Evolutionary conservation across 352 stramenopile genomes (phyloP).

Genomic region (Nothophytophthora sp.): DNA sequence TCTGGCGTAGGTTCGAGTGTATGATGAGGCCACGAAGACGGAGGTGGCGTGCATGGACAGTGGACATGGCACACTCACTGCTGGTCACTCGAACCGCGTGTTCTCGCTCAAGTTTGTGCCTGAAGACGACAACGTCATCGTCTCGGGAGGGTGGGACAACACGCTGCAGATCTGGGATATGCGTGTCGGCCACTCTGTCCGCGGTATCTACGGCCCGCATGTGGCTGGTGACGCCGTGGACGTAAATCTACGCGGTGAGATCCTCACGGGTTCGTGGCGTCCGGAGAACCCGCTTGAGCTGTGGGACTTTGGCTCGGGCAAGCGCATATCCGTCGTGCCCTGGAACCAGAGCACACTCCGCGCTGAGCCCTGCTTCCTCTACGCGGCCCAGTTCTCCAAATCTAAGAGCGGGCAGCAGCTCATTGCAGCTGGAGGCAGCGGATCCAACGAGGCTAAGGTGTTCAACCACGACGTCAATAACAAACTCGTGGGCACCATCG

Average conservation of each 20-base stretch:
- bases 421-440: slow-evolving; percentile 85
- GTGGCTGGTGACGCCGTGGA: slow-evolving; percentile 81
- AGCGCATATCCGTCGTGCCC: slow-evolving; percentile 69
- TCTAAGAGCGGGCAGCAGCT: slow-evolving; percentile 54
- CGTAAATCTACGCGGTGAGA: slow-evolving; percentile 71
- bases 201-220: slow-evolving; percentile 91
- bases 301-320: slow-evolving; percentile 90
- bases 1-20: slow-evolving; percentile 60
- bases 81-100: slow-evolving; percentile 91
- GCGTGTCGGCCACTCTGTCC: slow-evolving; percentile 82
- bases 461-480: slow-evolving; percentile 81
- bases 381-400: slow-evolving; percentile 88
- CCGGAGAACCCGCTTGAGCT: slow-evolving; percentile 90
- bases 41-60: slow-evolving; percentile 72
- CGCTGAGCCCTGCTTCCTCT: slow-evolving; percentile 86
- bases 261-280: slow-evolving; percentile 91
- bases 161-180: slow-evolving; percentile 94
- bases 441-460: slow-evolving; percentile 91
- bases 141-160: slow-evolving; percentile 93
- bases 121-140: slow-evolving; percentile 75
- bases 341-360: slow-evolving; percentile 88
- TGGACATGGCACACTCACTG: slow-evolving; percentile 59
- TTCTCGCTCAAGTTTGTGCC: slow-evolving; percentile 91
- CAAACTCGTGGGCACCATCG: slow-evolving; percentile 84
- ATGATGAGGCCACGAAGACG: slow-evolving; percentile 89